Evolutionary conservation across 768 basidiomycete species (phyloP), one percentile per base, ranked within the genome.

Genomic region (Naganishia randhawae): DNA sequence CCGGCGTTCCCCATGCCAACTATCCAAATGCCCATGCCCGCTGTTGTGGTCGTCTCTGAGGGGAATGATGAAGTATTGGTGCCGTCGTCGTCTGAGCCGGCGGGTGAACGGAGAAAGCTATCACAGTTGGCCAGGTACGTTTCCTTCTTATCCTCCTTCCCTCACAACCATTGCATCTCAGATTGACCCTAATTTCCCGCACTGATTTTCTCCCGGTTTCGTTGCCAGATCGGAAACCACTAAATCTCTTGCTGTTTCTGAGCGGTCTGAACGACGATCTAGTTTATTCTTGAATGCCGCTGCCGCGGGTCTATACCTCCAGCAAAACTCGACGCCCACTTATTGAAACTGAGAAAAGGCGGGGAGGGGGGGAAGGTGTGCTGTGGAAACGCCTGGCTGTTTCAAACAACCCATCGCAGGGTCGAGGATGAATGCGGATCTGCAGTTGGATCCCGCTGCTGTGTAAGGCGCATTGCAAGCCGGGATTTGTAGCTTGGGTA

Each of bases 271-370:
- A 57, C 48, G 72, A 39, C 61, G 72, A n/a, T 73, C 72, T 3
- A 73, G 72, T 54, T 48, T 73, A 31, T 73, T 72, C 62, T 45
- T 66, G 31, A 68, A 71, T 66, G 72, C 72, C 17, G 61, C 69
- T 27, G 65, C 66, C 19, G 89, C 88, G 10, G 83, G 84, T 62
- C 87, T 92, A 63, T 96, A 54, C 41, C 45, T 69, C 0, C 54
- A 69, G 14, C 57, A 61, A 61, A 48, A 48, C 13, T 48, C n/a
- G 45, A 48, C 45, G n/a, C 45, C 45, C 8, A 48, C 45, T n/a
- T 48, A 48, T 22, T 48, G 11, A 48, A n/a, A n/a, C n/a, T n/a
- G n/a, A n/a, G n/a, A n/a, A n/a, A n/a, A n/a, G n/a, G n/a, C n/a
- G n/a, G n/a, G n/a, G n/a, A n/a, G n/a, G n/a, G n/a, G n/a, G n/a